A percentile compares a stretch with the other conserved stretches of the same genome.
These are phyloP conservation scores for Xylaria sp. DNA, from an alignment of 2,329 filamentous ascomycete species.

Conservation along the genomic window DNA sequence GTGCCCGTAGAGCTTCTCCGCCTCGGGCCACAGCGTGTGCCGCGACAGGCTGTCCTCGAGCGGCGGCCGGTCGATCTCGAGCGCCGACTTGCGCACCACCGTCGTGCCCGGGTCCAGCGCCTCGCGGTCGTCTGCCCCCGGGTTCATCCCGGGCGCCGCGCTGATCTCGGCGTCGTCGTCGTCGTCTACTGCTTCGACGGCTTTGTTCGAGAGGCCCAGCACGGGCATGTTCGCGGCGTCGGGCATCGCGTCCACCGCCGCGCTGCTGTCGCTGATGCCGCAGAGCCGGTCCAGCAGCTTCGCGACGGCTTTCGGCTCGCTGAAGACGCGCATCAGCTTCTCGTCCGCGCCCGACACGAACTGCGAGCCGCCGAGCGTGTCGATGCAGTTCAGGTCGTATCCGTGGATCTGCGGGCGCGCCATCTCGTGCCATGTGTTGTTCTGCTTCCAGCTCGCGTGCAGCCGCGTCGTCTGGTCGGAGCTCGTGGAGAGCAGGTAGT, in stretches of 20 bases:
- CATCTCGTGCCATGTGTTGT: slow-evolving; percentile 91
- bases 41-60: slow-evolving; percentile 90
- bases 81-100: slow-evolving; percentile 68
- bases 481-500: slow-evolving; percentile 88
- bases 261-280: slow-evolving; percentile 60
- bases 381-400: slow-evolving; percentile 96
- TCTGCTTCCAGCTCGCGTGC: slow-evolving; percentile 77
- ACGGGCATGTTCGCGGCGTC: slow-evolving; percentile 96
- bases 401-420: slow-evolving; percentile 96
- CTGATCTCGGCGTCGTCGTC: slow-evolving; percentile 48
- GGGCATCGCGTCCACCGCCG: slow-evolving; percentile 65
- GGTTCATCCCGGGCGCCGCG: slow-evolving; percentile 48
- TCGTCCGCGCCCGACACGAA: slow-evolving; percentile 97
- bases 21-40: slow-evolving; percentile 94
- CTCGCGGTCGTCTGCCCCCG: slow-evolving; percentile 59
- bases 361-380: slow-evolving; percentile 74
- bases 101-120: slow-evolving; percentile 66
- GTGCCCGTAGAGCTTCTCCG: slow-evolving; percentile 96
- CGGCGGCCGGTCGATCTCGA: slow-evolving; percentile 79
- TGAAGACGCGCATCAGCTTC: slow-evolving; percentile 96
- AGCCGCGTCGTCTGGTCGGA: slow-evolving; percentile 93
- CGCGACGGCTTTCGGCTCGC: slow-evolving; percentile 85
- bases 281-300: slow-evolving; percentile 76
- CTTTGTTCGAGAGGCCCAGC: slow-evolving; percentile 95
- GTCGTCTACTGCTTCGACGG: slow-evolving; percentile 71